Base-by-base conservation (phyloP, 2,329 filamentous ascomycete genomes). In the Pseudogymnoascus sp. region DNA sequence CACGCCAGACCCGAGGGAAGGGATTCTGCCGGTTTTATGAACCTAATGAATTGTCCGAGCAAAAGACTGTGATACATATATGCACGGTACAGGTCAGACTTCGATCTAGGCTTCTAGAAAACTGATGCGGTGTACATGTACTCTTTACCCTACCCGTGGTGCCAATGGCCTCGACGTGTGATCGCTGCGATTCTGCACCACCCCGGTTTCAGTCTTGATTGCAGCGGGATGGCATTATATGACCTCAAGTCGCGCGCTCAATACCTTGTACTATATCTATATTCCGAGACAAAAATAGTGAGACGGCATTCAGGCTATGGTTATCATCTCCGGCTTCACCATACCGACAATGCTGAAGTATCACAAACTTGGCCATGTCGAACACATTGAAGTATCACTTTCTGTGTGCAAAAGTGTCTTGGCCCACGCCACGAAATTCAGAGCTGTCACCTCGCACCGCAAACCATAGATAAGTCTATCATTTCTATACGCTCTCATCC, bases 21-120 rank as follows among this genome's bases (percentile, higher is more conserved):
- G 50, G 50, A 56, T 56, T 56, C 25, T 56, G 3, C 50, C 50
- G 50, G 50, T 56, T 56, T 56, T 28, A 56, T 3, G 14, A 56
- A 56, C 50, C 50, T 33, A 33, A 56, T 33, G 28, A 56, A 56
- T 56, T 56, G 25, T 56, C 50, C 50, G 50, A 56, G 8, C 50
- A 33, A 56, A 31, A 33, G 35, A 33, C 50, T 31, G 50, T 56
- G 50, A 56, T 56, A 56, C 50, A 33, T 56, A 33, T 33, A 33
- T 56, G 50, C 50, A 31, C 28, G 50, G 7, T 31, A 56, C 50
- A 56, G 25, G 50, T 56, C 28, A 28, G 7, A 56, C 50, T 56
- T 31, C 28, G 25, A 56, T 56, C 50, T 56, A 56, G 50, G 50
- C 50, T 56, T 56, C 50, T 33, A 56, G 50, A 56, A 56, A 56